phyloP scores from a whole-genome alignment of 2,329 filamentous ascomycete genomes.

The Fusarium torulosum region DNA sequence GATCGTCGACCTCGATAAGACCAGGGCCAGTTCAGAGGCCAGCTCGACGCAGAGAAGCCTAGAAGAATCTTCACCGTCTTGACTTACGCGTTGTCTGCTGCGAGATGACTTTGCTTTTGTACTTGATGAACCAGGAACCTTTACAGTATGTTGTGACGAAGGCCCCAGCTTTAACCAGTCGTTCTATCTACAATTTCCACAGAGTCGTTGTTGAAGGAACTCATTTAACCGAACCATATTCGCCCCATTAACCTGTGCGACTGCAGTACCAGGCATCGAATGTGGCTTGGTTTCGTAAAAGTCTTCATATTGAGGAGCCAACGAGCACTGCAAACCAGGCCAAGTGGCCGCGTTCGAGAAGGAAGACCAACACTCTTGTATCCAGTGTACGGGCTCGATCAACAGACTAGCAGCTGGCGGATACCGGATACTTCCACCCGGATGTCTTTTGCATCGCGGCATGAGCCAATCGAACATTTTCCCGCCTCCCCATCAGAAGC shows the following conservation, averaged over 20 bases:
- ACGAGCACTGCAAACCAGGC: conserved; percentile 2
- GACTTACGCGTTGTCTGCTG: conserved; percentile 1
- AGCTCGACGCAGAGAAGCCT: conserved; percentile 9
- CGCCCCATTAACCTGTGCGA: not conserved
- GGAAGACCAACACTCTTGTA: conserved; percentile 12
- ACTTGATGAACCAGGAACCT: not conserved
- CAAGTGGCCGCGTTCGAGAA: conserved; percentile 25
- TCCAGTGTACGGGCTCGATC: conserved; percentile 2
- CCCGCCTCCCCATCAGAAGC: conserved; percentile 31
- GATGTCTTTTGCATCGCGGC: conserved; percentile 25
- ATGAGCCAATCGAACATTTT: conserved; percentile 29
- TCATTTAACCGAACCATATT: not conserved
- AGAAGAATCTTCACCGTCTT: not conserved
- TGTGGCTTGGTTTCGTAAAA: conserved; percentile 18
- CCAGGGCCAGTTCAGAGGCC: conserved; percentile 21
- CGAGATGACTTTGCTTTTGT: not conserved
- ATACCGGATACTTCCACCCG: conserved; percentile 24
- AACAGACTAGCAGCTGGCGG: conserved; percentile 23
- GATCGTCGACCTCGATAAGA: conserved; percentile 11
- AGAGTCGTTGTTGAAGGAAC: not conserved
- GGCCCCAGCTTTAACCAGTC: not conserved
- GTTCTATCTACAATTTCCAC: not conserved
- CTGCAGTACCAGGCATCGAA: conserved; percentile 9
- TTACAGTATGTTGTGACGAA: not conserved
- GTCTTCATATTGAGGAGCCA: conserved; percentile 10